Conservation (phyloP, 306 rosid species). For the Purshia tridentata region DNA sequence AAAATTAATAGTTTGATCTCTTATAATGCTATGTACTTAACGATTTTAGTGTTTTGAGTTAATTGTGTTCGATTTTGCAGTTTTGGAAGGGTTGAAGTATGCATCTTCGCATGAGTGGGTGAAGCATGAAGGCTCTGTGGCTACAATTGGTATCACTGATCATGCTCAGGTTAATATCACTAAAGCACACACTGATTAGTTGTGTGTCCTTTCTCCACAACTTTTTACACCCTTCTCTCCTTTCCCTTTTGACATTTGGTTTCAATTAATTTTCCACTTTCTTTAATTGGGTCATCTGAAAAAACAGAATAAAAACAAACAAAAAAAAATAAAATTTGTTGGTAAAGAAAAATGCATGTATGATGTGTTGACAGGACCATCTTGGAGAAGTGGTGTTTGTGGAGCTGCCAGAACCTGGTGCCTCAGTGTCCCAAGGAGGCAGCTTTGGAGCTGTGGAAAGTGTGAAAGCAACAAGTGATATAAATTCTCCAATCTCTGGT, state of each 20-base stretch:
- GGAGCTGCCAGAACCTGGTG: constrained; percentile 79
- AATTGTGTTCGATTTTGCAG: constrained; percentile 37
- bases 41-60: background rate
- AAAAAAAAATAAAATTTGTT: background rate
- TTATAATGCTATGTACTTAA: too few relatives aligned
- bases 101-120: constrained; percentile 98
- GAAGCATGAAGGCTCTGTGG: constrained; percentile 88
- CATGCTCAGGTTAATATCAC: constrained; percentile 78
- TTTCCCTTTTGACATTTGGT: too few relatives aligned
- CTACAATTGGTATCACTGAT: constrained; percentile 82
- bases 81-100: constrained; percentile 92
- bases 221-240: too few relatives aligned
- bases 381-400: constrained; percentile 96
- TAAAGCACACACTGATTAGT: too few relatives aligned
- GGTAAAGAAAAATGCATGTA: too few relatives aligned
- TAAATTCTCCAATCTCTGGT: constrained; percentile 93
- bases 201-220: too few relatives aligned
- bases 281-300: background rate
- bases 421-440: constrained; percentile 44
- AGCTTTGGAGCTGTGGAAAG: constrained; percentile 95
- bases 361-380: constrained; percentile 52
- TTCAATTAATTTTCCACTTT: too few relatives aligned
- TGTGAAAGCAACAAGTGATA: constrained; percentile 94
- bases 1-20: too few relatives aligned
- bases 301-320: background rate